Percentiles rank a stretch among this genome's conserved stretches.
Evolutionary conservation across 2,329 filamentous ascomycete genomes (phyloP).

Genomic region (Graphilbum ipis-grandicollis): DNA sequence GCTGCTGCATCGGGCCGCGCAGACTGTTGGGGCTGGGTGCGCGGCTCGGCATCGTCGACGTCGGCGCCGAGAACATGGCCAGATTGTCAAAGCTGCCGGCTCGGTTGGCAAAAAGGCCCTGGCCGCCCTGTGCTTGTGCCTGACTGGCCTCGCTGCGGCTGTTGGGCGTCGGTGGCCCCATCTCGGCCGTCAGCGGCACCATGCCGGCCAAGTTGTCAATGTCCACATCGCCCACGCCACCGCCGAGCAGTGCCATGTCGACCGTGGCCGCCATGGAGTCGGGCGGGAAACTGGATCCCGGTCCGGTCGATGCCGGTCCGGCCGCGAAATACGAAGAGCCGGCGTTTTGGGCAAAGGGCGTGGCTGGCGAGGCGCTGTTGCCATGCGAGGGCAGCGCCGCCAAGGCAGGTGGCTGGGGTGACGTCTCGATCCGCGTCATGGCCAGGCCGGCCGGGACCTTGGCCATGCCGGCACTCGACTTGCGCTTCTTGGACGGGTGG

Average conservation of each 20-base stretch:
- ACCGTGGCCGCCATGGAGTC: slow-evolving; percentile 9
- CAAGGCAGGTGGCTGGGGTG: slow-evolving; percentile 19
- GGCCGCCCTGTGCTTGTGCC: too few relatives aligned
- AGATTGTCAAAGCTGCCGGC: slow-evolving; percentile 41
- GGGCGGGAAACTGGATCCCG: slow-evolving; percentile 12
- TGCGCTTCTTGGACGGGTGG: slow-evolving; percentile 63
- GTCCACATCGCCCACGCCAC: slow-evolving; percentile 8
- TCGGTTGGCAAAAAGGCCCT: slow-evolving; percentile 38
- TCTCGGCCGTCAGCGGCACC: slow-evolving; percentile 3
- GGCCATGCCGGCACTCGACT: slow-evolving; percentile 45
- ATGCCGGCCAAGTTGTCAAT: slow-evolving; percentile 9
- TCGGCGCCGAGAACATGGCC: slow-evolving; percentile 52
- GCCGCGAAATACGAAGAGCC: slow-evolving; percentile 22
- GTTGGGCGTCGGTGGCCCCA: slow-evolving; percentile 47
- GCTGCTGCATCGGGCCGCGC: slow-evolving; percentile 24
- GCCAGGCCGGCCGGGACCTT: slow-evolving; percentile 58
- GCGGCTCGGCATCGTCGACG: slow-evolving; percentile 57
- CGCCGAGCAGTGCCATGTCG: slow-evolving; percentile 9
- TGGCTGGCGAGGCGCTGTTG: not conserved
- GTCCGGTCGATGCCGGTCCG: too few relatives aligned
- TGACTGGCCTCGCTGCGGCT: slow-evolving; percentile 47
- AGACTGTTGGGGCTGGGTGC: slow-evolving; percentile 53
- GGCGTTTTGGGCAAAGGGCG: slow-evolving; percentile 27
- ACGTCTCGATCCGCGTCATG: slow-evolving; percentile 67
- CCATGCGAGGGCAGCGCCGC: slow-evolving; percentile 24